Evolutionary conservation across 2,329 filamentous ascomycete genomes (phyloP).

Genomic region (Fusarium clavum): DNA sequence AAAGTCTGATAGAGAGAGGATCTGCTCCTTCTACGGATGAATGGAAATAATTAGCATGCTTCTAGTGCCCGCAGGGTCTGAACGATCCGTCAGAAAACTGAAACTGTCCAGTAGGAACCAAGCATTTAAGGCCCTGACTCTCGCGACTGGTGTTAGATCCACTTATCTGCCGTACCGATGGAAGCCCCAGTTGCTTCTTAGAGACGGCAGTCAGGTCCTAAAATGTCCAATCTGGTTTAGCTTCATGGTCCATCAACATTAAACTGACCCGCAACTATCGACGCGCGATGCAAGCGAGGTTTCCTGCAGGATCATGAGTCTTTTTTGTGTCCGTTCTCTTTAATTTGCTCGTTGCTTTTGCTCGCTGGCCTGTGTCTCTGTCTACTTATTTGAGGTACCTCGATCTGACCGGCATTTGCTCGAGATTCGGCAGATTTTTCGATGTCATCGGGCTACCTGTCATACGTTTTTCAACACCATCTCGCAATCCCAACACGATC

Average conservation of each 20-base stretch:
- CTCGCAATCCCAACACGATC: slow-evolving; percentile 19
- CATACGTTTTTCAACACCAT: slow-evolving; percentile 40
- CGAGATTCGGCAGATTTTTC: slow-evolving; percentile 11
- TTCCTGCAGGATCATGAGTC: slow-evolving; percentile 23
- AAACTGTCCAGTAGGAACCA: neutral
- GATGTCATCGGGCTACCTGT: slow-evolving; percentile 29
- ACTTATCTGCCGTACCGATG: slow-evolving; percentile 16
- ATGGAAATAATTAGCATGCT: slow-evolving; percentile 6
- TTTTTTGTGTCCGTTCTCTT: slow-evolving; percentile 11
- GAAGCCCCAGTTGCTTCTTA: slow-evolving; percentile 26
- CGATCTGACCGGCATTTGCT: slow-evolving; percentile 1
- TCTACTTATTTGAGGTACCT: neutral
- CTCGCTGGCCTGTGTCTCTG: slow-evolving; percentile 4
- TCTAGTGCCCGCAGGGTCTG: neutral
- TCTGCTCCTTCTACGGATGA: neutral
- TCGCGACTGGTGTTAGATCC: neutral
- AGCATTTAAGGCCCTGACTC: neutral
- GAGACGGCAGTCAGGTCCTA: slow-evolving; percentile 25
- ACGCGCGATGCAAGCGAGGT: slow-evolving; percentile 8
- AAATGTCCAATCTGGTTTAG: slow-evolving; percentile 27
- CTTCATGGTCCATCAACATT: slow-evolving; percentile 17
- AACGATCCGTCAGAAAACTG: neutral
- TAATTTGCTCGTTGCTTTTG: slow-evolving; percentile 11
- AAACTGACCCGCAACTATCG: slow-evolving; percentile 21
- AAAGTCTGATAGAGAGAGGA: neutral